These are phyloP conservation scores for Pseudotsuga menziesii DNA, from an alignment of 75 land plant genomes.

Conservation along the genomic window DNA sequence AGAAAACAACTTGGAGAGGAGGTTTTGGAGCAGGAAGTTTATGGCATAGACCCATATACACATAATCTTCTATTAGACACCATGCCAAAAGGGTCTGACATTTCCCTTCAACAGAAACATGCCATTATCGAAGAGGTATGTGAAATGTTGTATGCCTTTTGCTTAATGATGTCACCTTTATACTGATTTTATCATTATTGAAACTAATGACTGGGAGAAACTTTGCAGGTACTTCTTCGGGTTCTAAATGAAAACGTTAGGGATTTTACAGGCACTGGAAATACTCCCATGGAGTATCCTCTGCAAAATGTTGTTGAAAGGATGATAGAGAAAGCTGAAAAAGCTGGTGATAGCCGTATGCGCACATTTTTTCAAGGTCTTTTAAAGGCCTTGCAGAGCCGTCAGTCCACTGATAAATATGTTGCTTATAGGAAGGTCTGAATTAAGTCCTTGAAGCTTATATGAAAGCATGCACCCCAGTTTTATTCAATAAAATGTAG, in stretches of 20 bases:
- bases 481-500: background rate
- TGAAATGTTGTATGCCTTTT: background rate
- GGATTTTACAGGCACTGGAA: constrained; percentile 83
- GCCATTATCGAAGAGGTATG: constrained; percentile 86
- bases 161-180: background rate
- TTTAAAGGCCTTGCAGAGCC: constrained; percentile 58
- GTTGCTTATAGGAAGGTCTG: constrained; percentile 96
- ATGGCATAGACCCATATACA: constrained; percentile 99
- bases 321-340: constrained; percentile 41
- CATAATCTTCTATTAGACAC: constrained; percentile 91
- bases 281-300: constrained; percentile 80
- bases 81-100: constrained; percentile 71
- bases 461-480: background rate
- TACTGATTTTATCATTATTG: background rate
- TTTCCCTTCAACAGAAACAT: constrained; percentile 58
- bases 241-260: constrained; percentile 78
- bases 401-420: constrained; percentile 75
- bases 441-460: background rate
- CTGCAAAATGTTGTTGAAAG: constrained; percentile 78
- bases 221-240: constrained; percentile 51
- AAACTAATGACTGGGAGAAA: background rate
- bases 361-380: constrained; percentile 49
- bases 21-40: constrained; percentile 98
- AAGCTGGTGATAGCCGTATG: constrained; percentile 29
- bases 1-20: constrained; percentile 79